Conservation (phyloP, 495 filamentous ascomycete genomes). For the Annulohypoxylon nitens region DNA sequence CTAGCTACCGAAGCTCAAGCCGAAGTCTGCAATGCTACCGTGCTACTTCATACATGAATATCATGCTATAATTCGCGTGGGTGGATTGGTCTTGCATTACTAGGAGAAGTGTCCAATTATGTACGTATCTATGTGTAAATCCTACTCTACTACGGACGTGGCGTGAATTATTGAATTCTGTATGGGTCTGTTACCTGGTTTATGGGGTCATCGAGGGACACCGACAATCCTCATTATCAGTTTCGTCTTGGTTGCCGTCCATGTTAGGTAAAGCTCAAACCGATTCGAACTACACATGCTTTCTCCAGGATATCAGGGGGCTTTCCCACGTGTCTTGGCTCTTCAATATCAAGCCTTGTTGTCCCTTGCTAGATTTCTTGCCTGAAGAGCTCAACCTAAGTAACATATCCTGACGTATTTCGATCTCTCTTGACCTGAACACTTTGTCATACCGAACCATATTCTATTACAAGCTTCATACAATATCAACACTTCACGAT, state of each 20-base stretch:
- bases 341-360: constrained; percentile 13
- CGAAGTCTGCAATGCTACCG: constrained; percentile 8
- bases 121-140: not conserved
- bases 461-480: not conserved
- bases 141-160: not conserved
- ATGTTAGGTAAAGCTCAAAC: not conserved
- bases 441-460: not conserved
- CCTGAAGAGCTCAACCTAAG: not conserved
- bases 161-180: constrained; percentile 1
- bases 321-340: constrained; percentile 1
- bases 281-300: not conserved
- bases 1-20: not conserved
- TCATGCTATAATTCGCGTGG: not conserved
- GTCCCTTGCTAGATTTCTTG: constrained; percentile 6
- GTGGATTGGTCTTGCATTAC: not conserved
- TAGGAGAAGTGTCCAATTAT: not conserved
- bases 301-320: not conserved
- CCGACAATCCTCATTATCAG: constrained; percentile 12
- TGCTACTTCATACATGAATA: constrained; percentile 3
- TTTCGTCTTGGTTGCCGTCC: constrained; percentile 4
- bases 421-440: not conserved
- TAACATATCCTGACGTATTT: not conserved
- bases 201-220: constrained; percentile 3
- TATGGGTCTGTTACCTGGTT: constrained; percentile 7
- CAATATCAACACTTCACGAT: not conserved